phyloP scores from a whole-genome alignment of 305 asterid genomes.

The Euphrasia arctica region DNA sequence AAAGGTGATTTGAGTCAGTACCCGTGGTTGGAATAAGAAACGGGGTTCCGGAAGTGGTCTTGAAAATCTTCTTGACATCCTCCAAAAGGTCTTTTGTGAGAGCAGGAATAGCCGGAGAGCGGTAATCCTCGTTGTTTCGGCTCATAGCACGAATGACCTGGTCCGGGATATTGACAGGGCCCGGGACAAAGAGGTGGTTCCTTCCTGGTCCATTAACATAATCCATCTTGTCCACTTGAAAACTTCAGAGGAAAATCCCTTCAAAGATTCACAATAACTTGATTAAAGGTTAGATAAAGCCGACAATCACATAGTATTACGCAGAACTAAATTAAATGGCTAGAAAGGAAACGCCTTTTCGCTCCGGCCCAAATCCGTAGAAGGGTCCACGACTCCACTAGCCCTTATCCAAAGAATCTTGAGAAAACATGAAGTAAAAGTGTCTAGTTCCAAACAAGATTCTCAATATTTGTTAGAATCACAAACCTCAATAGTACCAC shows the following conservation, averaged over 20 bases:
- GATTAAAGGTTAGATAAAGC: not conserved
- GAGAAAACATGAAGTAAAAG: too few species aligned
- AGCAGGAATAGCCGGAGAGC: constrained; percentile 93
- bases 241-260: constrained; percentile 17
- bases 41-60: constrained; percentile 93
- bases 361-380: too few species aligned
- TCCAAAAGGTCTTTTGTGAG: constrained; percentile 74
- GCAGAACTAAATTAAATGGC: too few species aligned
- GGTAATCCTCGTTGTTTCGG: constrained; percentile 95
- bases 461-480: too few species aligned
- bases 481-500: too few species aligned
- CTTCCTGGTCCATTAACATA: constrained; percentile 89
- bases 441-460: too few species aligned
- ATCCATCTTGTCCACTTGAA: constrained; percentile 60
- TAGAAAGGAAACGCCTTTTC: too few species aligned
- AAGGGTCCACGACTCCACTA: too few species aligned
- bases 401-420: too few species aligned
- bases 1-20: constrained; percentile 20
- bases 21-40: constrained; percentile 97
- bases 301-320: not conserved
- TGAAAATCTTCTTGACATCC: constrained; percentile 91
- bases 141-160: constrained; percentile 96
- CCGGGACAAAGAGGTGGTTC: constrained; percentile 98
- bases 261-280: constrained; percentile 12
- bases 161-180: constrained; percentile 98